Percentiles rank a stretch among this genome's conserved stretches.
Conservation (phyloP, 2,329 filamentous ascomycete genomes). For the Trichoderma simmonsii region DNA sequence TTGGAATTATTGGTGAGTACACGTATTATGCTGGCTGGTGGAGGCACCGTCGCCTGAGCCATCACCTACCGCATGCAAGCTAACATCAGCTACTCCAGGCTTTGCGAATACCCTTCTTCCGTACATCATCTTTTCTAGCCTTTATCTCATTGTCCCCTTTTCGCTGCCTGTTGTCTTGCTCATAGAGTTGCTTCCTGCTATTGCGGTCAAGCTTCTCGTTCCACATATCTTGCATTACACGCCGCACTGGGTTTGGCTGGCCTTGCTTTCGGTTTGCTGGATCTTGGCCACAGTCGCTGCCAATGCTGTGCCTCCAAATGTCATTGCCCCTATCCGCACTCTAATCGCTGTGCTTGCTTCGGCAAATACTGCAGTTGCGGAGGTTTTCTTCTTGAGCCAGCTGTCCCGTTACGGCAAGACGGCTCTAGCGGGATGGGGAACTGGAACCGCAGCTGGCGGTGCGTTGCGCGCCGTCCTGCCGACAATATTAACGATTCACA, state of each 20-base stretch:
- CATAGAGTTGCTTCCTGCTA: slow-evolving; percentile 26
- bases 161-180: neutral
- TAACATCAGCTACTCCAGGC: neutral
- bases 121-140: slow-evolving; percentile 2
- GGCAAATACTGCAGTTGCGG: slow-evolving; percentile 29
- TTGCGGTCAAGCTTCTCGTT: slow-evolving; percentile 30
- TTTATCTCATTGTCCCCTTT: slow-evolving; percentile 9
- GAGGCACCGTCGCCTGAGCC: neutral
- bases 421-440: slow-evolving; percentile 36
- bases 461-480: slow-evolving; percentile 15
- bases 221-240: slow-evolving; percentile 29
- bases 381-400: slow-evolving; percentile 34
- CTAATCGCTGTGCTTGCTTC: slow-evolving; percentile 31
- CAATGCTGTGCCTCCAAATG: slow-evolving; percentile 29
- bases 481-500: neutral
- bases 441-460: slow-evolving; percentile 32
- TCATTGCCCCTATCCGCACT: slow-evolving; percentile 30
- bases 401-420: slow-evolving; percentile 29
- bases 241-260: slow-evolving; percentile 30
- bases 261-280: slow-evolving; percentile 30
- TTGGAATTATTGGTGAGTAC: slow-evolving; percentile 1
- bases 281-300: neutral
- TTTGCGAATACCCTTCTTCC: slow-evolving; percentile 1
- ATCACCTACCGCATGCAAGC: neutral
- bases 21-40: neutral